Percentiles rank a stretch among this genome's conserved stretches.
Evolutionary conservation across 495 filamentous ascomycete species (phyloP).

Genomic region (Tuber borchii): DNA sequence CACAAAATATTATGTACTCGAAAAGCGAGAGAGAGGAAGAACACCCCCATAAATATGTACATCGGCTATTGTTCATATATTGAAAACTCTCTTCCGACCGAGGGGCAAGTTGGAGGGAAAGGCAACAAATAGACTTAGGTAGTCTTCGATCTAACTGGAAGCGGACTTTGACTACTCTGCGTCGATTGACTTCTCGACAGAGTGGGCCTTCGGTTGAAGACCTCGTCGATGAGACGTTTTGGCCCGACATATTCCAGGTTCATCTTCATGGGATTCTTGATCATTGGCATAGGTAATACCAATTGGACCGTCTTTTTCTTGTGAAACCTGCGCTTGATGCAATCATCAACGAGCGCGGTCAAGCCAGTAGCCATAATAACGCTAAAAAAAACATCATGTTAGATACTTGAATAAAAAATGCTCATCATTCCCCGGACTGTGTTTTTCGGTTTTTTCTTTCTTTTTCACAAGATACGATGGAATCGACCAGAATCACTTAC

Average conservation of each 20-base stretch:
- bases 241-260: conserved; percentile 64
- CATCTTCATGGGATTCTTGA: conserved; percentile 54
- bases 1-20: conserved; percentile 10
- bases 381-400: conserved; percentile 47
- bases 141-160: conserved; percentile 43
- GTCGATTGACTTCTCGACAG: conserved; percentile 40
- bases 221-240: conserved; percentile 67
- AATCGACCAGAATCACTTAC: conserved; percentile 53
- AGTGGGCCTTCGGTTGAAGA: conserved; percentile 60
- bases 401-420: conserved; percentile 15
- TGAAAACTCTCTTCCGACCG: no score
- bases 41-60: not conserved
- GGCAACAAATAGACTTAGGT: conserved; percentile 34
- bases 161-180: conserved; percentile 45
- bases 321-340: conserved; percentile 75
- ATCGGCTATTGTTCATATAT: conserved; percentile 1
- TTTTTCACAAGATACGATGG: conserved; percentile 19
- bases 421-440: conserved; percentile 4
- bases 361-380: conserved; percentile 86
- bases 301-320: conserved; percentile 55
- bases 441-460: not conserved
- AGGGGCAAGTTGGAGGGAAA: not conserved
- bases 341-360: conserved; percentile 85
- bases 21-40: not conserved
- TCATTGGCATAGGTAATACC: conserved; percentile 51